phyloP scores from a whole-genome alignment of 148 eudicot genomes.

The Amaranthus palmeri region DNA sequence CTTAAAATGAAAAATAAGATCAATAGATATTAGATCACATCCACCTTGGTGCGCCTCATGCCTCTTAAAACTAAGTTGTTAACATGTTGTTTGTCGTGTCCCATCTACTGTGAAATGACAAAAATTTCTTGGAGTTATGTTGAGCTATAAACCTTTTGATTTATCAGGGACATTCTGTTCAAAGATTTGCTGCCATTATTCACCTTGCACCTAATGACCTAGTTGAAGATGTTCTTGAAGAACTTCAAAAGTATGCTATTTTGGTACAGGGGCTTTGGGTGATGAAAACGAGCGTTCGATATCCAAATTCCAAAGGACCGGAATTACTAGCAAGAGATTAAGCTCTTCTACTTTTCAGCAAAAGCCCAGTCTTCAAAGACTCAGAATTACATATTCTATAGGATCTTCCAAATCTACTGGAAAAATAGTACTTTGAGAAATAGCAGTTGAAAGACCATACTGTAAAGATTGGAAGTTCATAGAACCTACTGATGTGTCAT shows the following conservation, averaged over 20 bases:
- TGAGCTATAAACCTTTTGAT: constrained; percentile 1
- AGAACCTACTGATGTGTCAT: constrained; percentile 50
- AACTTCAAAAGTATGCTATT: constrained; percentile 45
- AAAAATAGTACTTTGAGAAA: constrained; percentile 34
- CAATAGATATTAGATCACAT: too few species aligned
- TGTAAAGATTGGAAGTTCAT: constrained; percentile 73
- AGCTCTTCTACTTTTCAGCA: constrained; percentile 50
- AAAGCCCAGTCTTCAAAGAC: constrained; percentile 40
- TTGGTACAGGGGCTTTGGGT: constrained; percentile 94
- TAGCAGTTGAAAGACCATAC: constrained; percentile 55
- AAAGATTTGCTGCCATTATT: constrained; percentile 56
- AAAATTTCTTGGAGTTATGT: not conserved
- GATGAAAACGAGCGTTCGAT: constrained; percentile 40
- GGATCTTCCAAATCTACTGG: constrained; percentile 23
- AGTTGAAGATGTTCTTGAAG: constrained; percentile 49
- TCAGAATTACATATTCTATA: constrained; percentile 22
- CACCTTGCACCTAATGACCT: constrained; percentile 57
- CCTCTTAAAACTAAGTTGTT: too few species aligned
- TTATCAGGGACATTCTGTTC: constrained; percentile 57
- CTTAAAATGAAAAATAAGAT: too few species aligned
- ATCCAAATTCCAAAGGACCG: constrained; percentile 20
- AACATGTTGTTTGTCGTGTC: not conserved
- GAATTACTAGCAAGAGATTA: constrained; percentile 44
- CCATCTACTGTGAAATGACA: not conserved
- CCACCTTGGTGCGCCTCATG: too few species aligned